Percentiles rank a stretch among this genome's conserved stretches.
Evolutionary conservation across 2,329 filamentous ascomycete species (phyloP).

Genomic region (Akanthomyces lecanii): DNA sequence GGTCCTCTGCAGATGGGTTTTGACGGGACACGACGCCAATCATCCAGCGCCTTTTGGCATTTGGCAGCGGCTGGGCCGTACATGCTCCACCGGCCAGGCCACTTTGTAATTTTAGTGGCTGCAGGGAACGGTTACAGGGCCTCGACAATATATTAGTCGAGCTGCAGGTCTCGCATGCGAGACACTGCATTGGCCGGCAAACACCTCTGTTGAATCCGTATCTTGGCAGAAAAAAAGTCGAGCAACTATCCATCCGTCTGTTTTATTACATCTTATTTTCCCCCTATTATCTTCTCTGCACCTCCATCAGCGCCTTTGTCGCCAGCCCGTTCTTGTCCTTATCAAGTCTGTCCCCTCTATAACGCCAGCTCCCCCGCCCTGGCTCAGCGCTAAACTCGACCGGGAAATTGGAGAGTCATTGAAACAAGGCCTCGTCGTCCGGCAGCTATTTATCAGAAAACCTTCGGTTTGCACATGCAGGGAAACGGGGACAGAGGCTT

Average conservation of each 20-base stretch:
- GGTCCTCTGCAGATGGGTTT: background rate
- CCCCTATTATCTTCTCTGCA: too few species aligned
- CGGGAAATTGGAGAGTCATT: constrained; percentile 8
- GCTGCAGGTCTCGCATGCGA: background rate
- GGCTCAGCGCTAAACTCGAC: constrained; percentile 10
- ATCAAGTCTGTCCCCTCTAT: background rate
- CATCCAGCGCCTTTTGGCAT: background rate
- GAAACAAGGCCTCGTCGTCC: background rate
- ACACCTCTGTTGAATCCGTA: too few species aligned
- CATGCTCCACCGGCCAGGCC: background rate
- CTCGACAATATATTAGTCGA: background rate
- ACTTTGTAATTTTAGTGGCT: constrained; percentile 6
- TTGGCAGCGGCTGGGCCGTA: background rate
- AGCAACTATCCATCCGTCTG: too few species aligned
- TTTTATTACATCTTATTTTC: background rate
- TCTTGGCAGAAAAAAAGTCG: too few species aligned
- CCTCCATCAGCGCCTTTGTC: background rate
- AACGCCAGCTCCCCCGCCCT: background rate
- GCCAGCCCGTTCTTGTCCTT: background rate
- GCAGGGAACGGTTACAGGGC: background rate
- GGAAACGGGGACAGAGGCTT: background rate
- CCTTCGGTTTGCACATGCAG: constrained; percentile 11
- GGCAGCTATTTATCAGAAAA: background rate
- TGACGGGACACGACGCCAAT: background rate
- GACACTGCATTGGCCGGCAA: too few species aligned